Conservation (phyloP, 768 basidiomycete species). For the Cystofilobasidium macerans region DNA sequence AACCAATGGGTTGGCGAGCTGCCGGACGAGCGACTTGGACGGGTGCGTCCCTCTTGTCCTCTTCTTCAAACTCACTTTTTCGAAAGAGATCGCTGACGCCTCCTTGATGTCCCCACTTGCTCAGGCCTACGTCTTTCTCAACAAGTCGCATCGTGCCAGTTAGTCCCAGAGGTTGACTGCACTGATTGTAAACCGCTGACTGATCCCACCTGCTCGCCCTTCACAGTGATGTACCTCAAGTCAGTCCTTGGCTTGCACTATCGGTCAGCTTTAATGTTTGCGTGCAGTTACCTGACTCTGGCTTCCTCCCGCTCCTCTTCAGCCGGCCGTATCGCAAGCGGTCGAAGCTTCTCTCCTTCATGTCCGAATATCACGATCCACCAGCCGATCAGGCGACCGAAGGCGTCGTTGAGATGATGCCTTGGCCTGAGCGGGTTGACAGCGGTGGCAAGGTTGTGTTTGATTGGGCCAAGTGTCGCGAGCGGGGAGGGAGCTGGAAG, state of each 20-base stretch:
- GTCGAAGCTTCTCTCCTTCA: constrained; percentile 41
- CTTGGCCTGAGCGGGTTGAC: constrained; percentile 47
- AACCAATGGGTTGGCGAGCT: constrained; percentile 25
- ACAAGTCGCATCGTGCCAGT: constrained; percentile 53
- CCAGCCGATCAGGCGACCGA: constrained; percentile 43
- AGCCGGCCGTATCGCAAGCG: constrained; percentile 47
- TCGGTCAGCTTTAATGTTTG: too few species aligned
- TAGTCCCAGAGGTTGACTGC: too few species aligned
- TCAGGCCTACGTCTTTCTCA: constrained; percentile 52
- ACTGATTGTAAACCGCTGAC: too few species aligned
- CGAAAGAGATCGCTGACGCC: background rate
- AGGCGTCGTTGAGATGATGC: constrained; percentile 46
- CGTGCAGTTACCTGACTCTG: too few species aligned
- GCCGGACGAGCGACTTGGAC: constrained; percentile 46
- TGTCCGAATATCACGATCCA: constrained; percentile 53
- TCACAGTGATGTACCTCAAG: constrained; percentile 47
- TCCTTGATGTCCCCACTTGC: background rate
- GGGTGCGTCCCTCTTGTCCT: constrained; percentile 29
- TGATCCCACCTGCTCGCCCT: too few species aligned
- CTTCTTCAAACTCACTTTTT: too few species aligned
- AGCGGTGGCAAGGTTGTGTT: constrained; percentile 45
- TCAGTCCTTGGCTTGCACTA: too few species aligned
- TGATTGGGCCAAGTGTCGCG: constrained; percentile 32
- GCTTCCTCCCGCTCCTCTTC: too few species aligned
- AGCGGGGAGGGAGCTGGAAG: constrained; percentile 40